Evolutionary conservation across 495 filamentous ascomycete genomes (phyloP), one percentile per base, ranked within the genome.

Genomic region (Patellaria atrata): DNA sequence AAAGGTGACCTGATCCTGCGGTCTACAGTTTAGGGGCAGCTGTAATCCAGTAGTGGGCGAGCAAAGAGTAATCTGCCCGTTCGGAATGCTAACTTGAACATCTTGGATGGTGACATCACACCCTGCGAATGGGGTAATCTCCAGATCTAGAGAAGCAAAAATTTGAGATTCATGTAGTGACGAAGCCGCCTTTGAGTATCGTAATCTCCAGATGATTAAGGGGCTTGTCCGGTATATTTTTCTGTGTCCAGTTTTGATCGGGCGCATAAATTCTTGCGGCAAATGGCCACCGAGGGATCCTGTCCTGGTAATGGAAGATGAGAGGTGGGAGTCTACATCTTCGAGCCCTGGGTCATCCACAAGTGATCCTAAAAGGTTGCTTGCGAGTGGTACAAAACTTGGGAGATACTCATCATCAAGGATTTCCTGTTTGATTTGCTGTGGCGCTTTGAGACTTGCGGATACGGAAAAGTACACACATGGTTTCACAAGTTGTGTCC

Each of bases 1-100:
- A 45, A 91, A 75, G 4, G 82, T 89, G 33, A 87, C 57, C 54
- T 87, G 82, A 45, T 94, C 85, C 49, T 79, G 71, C 11, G 85
- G 79, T 15, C 73, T 80, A 82, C 29, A 54, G 61, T 15, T 85
- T 62, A 0, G 85, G 80, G 3, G 5, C 17, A 5, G 12, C 14
- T 25, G 13, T n/a, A 15, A 12, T 23, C 7, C 82, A 60, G 10
- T 72, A 65, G 10, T 58, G 55, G n/a, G n/a, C n/a, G n/a, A n/a
- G n/a, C n/a, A n/a, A n/a, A n/a, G n/a, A n/a, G n/a, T n/a, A n/a
- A n/a, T n/a, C n/a, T n/a, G n/a, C n/a, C n/a, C n/a, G n/a, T n/a
- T n/a, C n/a, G n/a, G n/a, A n/a, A n/a, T n/a, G n/a, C n/a, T 47
- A 33, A 91, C 61, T n/a, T 70, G 55, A 29, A 84, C 74, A 30